phyloP scores from a whole-genome alignment of 192 early-diverging fungal genomes.

The Diversispora epigaea region DNA sequence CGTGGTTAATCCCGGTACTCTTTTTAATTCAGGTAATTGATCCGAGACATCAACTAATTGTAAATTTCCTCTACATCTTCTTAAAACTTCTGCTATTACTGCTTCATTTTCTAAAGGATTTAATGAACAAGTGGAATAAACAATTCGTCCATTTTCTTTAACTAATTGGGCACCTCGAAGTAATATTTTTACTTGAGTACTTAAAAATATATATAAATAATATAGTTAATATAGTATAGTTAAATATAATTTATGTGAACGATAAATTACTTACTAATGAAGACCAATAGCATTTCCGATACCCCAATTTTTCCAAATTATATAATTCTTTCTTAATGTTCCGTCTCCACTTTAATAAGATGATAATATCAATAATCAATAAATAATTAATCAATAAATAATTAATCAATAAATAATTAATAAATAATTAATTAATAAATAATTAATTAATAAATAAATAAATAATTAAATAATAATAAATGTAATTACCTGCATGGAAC shows the following conservation, averaged over 20 bases:
- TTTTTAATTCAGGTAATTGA: constrained; percentile 75
- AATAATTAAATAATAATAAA: background rate
- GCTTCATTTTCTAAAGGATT: constrained; percentile 98
- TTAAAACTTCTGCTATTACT: constrained; percentile 84
- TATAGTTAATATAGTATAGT: background rate
- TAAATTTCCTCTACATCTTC: constrained; percentile 64
- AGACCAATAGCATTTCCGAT: constrained; percentile 73
- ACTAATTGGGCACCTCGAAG: constrained; percentile 82
- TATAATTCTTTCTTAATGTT: constrained; percentile 92
- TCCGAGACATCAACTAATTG: constrained; percentile 84
- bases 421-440: background rate
- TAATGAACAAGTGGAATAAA: constrained; percentile 98
- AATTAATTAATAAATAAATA: background rate
- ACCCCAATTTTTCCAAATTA: constrained; percentile 89
- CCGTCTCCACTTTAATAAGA: constrained; percentile 79
- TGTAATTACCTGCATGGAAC: constrained; percentile 84
- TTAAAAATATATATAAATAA: constrained; percentile 17
- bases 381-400: background rate
- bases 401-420: background rate
- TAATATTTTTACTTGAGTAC: constrained; percentile 84
- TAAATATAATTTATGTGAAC: background rate
- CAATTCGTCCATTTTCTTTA: constrained; percentile 89
- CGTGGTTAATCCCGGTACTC: constrained; percentile 74
- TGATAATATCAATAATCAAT: too few species aligned
- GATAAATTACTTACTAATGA: constrained; percentile 54